A percentile compares a stretch with the other conserved stretches of the same genome.
These are phyloP conservation scores for Penicillium robsamsonii DNA, from an alignment of 495 filamentous ascomycete species.

Conservation along the genomic window DNA sequence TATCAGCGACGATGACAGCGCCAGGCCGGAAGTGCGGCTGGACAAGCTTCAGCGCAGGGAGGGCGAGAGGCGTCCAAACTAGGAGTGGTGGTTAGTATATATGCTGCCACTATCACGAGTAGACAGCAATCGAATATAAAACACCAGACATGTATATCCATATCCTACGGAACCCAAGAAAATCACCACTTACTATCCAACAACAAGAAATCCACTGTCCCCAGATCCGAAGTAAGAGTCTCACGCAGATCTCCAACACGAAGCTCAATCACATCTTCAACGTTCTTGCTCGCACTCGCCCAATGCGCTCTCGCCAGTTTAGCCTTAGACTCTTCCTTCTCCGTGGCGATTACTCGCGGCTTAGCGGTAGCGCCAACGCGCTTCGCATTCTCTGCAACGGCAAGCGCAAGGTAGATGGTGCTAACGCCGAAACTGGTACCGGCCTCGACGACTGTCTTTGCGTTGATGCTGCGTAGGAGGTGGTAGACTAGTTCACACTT, in stretches of 20 bases:
- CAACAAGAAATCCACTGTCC: conserved; percentile 52
- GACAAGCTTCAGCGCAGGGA: conserved; percentile 49
- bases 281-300: conserved; percentile 40
- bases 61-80: conserved; percentile 55
- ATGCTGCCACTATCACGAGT: not conserved
- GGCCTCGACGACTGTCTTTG: conserved; percentile 52
- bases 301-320: conserved; percentile 46
- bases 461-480: conserved; percentile 40
- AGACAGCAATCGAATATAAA: not conserved
- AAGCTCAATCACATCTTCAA: conserved; percentile 51
- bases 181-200: conserved; percentile 51
- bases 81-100: not conserved
- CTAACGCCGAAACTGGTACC: conserved; percentile 60
- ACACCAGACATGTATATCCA: not conserved
- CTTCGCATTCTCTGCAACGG: conserved; percentile 39
- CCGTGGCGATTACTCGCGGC: conserved; percentile 55
- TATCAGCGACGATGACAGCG: conserved; percentile 52
- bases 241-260: conserved; percentile 54
- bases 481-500: conserved; percentile 57
- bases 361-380: conserved; percentile 9
- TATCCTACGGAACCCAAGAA: no score
- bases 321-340: conserved; percentile 54
- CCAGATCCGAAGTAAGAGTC: conserved; percentile 44
- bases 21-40: conserved; percentile 45
- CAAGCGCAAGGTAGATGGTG: conserved; percentile 59